Percentiles rank a stretch among this genome's conserved stretches.
Conservation (phyloP, 257 asterid species). For the Gentiana dahurica region DNA sequence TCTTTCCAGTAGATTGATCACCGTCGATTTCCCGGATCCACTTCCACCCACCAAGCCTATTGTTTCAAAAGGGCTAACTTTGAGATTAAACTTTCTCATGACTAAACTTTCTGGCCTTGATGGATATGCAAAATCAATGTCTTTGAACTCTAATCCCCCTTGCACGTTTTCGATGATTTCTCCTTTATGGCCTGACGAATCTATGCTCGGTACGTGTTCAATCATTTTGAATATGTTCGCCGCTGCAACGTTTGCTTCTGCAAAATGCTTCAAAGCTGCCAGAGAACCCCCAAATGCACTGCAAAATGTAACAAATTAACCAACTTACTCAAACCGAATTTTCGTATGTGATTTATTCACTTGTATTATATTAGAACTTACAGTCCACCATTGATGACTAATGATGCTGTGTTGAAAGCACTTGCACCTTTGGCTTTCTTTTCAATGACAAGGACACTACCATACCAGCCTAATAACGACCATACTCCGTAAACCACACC, state of each 20-base stretch:
- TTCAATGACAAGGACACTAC: slow-evolving; percentile 17
- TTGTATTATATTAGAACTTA: slow-evolving; percentile 6
- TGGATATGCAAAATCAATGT: slow-evolving; percentile 17
- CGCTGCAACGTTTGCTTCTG: slow-evolving; percentile 21
- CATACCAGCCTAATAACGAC: slow-evolving; percentile 21
- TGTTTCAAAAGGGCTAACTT: slow-evolving; percentile 11
- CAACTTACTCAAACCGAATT: no score
- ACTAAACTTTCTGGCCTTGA: slow-evolving; percentile 16
- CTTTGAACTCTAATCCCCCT: slow-evolving; percentile 17
- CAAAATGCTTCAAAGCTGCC: slow-evolving; percentile 9
- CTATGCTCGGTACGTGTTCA: slow-evolving; percentile 14
- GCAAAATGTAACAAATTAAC: slow-evolving; percentile 1
- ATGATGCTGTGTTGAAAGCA: slow-evolving; percentile 14
- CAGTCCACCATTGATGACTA: slow-evolving; percentile 19
- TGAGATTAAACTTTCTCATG: slow-evolving; percentile 9
- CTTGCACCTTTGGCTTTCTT: slow-evolving; percentile 15
- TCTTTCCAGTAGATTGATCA: slow-evolving; percentile 38
- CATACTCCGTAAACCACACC: slow-evolving; percentile 16
- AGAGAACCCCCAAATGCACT: slow-evolving; percentile 11
- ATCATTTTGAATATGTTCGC: slow-evolving; percentile 14
- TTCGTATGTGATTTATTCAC: not conserved
- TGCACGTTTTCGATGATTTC: slow-evolving; percentile 2
- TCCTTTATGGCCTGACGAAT: slow-evolving; percentile 11
- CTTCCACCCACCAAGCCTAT: slow-evolving; percentile 22
- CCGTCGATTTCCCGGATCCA: slow-evolving; percentile 34